Evolutionary conservation across 805 yeast genomes (phyloP), one percentile per base, ranked within the genome.

Genomic region (Hemisphaericaspora nanyangensis): DNA sequence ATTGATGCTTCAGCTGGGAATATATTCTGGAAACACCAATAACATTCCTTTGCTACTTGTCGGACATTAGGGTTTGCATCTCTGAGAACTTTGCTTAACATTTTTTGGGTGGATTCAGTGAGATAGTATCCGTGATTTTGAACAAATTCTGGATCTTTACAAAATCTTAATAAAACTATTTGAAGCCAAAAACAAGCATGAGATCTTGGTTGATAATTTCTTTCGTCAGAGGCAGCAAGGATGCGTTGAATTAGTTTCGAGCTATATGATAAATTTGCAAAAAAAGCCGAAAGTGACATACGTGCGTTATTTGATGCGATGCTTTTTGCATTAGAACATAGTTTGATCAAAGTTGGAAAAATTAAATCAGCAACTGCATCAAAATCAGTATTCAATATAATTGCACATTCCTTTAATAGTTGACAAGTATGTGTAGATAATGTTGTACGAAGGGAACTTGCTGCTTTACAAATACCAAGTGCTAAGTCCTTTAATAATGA

Each of bases 31-130:
- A 78, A 73, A 11, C 75, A 65, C 96, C 96, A 90, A 51, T 74
- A 91, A 0, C 88, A 70, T 3, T 69, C 65, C 55, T 95, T 74
- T 66, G 82, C 85, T 0, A 78, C 65, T 50, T 80, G 95, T 47
- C 97, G 72, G 0, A 86, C 96, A 0, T 76, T 65, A 0, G 90
- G 87, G 42, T 84, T 83, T 0, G 96, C 86, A 56, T 90, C 98
- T 1, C 77, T 55, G 1, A 93, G 64, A 16, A 91, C 82, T 48
- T 77, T 80, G 3, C 62, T 44, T 1, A 87, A 52, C 45, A 80
- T 65, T 34, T 69, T 76, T 25, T 68, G 80, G 1, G 81, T 57
- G 4, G 59, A 49, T 13, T 72, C 84, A 7, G 68, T 44, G 1
- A 55, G 48, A 26, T 19, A 31, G 37, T 44, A 34, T 10, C 63